These are phyloP conservation scores for Oropetium thomaeum DNA, from an alignment of 176 grass and related monocot species.

Conservation along the genomic window DNA sequence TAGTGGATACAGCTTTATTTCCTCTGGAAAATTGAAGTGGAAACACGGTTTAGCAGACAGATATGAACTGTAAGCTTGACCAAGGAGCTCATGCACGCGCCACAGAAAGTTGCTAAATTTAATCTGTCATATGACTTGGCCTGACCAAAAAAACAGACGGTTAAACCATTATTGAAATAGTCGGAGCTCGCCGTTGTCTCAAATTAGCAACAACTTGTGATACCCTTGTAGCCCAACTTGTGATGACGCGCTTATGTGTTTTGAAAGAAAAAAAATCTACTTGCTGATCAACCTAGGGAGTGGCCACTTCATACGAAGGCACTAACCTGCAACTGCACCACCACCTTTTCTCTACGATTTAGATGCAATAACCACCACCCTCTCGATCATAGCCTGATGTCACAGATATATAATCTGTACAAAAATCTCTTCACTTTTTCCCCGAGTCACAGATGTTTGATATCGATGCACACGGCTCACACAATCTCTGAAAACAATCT, in stretches of 20 bases:
- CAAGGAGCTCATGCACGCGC: slow-evolving; percentile 18
- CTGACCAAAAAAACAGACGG: background rate
- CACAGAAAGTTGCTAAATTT: background rate
- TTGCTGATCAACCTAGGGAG: slow-evolving; percentile 24
- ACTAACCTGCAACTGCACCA: background rate
- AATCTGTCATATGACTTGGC: background rate
- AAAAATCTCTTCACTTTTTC: background rate
- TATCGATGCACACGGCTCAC: background rate
- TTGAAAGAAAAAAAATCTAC: background rate
- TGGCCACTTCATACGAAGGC: slow-evolving; percentile 22
- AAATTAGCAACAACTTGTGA: background rate
- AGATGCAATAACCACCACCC: slow-evolving; percentile 21
- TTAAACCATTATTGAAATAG: background rate
- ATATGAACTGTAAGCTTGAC: slow-evolving; percentile 50
- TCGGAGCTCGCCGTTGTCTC: background rate
- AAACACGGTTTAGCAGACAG: slow-evolving; percentile 46
- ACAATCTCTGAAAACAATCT: slow-evolving; percentile 20
- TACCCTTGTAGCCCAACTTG: background rate
- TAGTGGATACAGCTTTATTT: slow-evolving; percentile 16
- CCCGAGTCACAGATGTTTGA: background rate
- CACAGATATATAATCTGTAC: too few species aligned
- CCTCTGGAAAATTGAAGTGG: background rate
- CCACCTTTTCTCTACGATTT: background rate
- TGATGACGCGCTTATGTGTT: slow-evolving; percentile 28
- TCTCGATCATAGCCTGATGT: background rate